phyloP scores from a whole-genome alignment of 495 filamentous ascomycete species.

The Aspergillus olivimuriae region DNA sequence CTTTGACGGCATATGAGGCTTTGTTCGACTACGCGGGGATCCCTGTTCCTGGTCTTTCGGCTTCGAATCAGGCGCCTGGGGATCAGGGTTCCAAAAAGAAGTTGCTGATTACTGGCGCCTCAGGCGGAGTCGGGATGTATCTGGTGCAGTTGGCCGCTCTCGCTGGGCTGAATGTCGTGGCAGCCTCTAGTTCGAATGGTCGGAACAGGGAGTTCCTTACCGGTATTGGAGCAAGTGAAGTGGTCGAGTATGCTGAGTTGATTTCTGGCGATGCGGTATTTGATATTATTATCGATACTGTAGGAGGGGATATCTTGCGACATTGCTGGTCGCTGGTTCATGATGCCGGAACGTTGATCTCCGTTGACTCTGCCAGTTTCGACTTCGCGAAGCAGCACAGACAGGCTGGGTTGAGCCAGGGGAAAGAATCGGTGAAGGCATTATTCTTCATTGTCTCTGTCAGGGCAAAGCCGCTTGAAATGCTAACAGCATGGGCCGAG shows the following conservation, averaged over 20 bases:
- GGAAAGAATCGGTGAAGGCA: constrained; percentile 18
- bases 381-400: constrained; percentile 33
- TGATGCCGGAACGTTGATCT: constrained; percentile 19
- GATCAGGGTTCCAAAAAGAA: constrained; percentile 1
- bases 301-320: constrained; percentile 23
- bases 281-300: constrained; percentile 30
- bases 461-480: constrained; percentile 10
- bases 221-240: constrained; percentile 21
- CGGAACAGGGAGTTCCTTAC: constrained; percentile 26
- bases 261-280: constrained; percentile 8
- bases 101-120: constrained; percentile 29
- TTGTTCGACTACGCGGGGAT: constrained; percentile 24
- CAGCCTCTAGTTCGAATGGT: constrained; percentile 21
- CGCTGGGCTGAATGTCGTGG: constrained; percentile 19
- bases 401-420: constrained; percentile 6
- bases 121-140: constrained; percentile 29
- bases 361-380: constrained; percentile 29
- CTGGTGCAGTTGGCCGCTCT: constrained; percentile 26
- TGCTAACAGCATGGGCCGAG: constrained; percentile 17
- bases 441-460: constrained; percentile 29
- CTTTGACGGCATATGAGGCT: constrained; percentile 28
- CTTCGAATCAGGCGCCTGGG: neutral
- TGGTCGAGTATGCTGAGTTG: constrained; percentile 22
- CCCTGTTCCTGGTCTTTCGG: constrained; percentile 1
- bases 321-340: constrained; percentile 21